Evolutionary conservation across 2,329 filamentous ascomycete genomes (phyloP), one percentile per base, ranked within the genome.

Genomic region (Rutstroemia sp.): DNA sequence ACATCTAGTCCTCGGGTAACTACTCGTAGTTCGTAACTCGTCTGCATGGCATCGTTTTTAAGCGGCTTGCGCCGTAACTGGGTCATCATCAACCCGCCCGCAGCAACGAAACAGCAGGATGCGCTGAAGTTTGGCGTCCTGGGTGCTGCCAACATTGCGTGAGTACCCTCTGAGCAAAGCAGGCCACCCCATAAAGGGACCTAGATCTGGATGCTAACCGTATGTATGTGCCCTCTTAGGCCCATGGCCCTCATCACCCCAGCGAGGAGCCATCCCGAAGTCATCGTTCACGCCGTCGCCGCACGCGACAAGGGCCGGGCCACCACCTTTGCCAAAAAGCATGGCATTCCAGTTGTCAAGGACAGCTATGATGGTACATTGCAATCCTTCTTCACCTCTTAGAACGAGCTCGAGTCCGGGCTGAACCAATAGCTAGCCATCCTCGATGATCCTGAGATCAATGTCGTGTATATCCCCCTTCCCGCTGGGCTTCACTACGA

Each of bases 391-490:
- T 49, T 47, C 8, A 21, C 23, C 23, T 47, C 16, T 27, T 21
- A 10, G 14, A 21, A 18, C 19, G 21, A 10, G n/a, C 42, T 45
- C 42, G 12, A 10, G 10, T 46, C 18, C 42, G n/a, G 18, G n/a
- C 37, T 39, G 37, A 12, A 2, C n/a, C 37, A 39, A 39, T 39
- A n/a, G n/a, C n/a, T 39, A 60, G 72, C 72, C 53, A 60, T 71
- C 5, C 66, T 79, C 4, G 63, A 72, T 56, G 72, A 77, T 57
- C 63, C 71, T 2, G 66, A 70, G 23, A 76, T 76, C 63, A 73
- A 79, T 41, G 74, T 73, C 18, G 74, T 82, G 49, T 81, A 79
- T 65, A 77, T 81, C 56, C 72, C 77, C 6, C 70, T 81, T 4
- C 75, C 75, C 5, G 71, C 71, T 52, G 68, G 70, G 4, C 63